Conservation (phyloP, 2,329 filamentous ascomycete species). For the Lachnellula willkommii region DNA sequence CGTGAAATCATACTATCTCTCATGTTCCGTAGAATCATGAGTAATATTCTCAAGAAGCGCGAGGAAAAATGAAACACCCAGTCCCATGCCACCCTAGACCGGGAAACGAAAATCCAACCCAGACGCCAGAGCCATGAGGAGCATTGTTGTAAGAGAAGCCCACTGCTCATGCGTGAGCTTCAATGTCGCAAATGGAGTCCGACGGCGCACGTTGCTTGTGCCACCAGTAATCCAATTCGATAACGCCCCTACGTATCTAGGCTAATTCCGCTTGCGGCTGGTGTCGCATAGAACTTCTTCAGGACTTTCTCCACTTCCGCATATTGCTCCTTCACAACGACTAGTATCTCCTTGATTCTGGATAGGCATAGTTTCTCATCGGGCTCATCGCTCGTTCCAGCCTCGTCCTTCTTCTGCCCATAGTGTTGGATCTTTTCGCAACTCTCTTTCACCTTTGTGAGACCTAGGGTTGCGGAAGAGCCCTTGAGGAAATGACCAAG, state of each 20-base stretch:
- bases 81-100: conserved; percentile 14
- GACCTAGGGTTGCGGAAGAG: conserved; percentile 87
- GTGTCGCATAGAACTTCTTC: conserved; percentile 37
- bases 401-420: conserved; percentile 75
- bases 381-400: conserved; percentile 60
- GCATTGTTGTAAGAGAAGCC: conserved; percentile 27
- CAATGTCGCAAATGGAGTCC: conserved; percentile 24
- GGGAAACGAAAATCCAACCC: conserved; percentile 13
- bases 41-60: conserved; percentile 1
- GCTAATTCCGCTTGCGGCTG: conserved; percentile 5
- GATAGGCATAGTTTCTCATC: conserved; percentile 64
- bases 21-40: conserved; percentile 13
- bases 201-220: conserved; percentile 17
- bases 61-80: conserved; percentile 14
- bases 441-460: conserved; percentile 83
- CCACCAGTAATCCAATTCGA: conserved; percentile 18
- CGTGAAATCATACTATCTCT: not conserved
- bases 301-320: conserved; percentile 65
- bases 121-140: conserved; percentile 25
- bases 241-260: conserved; percentile 12
- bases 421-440: conserved; percentile 97
- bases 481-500: conserved; percentile 97
- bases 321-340: conserved; percentile 71
- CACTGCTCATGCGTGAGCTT: conserved; percentile 21
- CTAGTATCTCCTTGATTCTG: conserved; percentile 65